Evolutionary conservation across 225 moss, liverwort and hornwort species (phyloP), one percentile per base, ranked within the genome.

Genomic region (Pseudisothecium myosuroides): DNA sequence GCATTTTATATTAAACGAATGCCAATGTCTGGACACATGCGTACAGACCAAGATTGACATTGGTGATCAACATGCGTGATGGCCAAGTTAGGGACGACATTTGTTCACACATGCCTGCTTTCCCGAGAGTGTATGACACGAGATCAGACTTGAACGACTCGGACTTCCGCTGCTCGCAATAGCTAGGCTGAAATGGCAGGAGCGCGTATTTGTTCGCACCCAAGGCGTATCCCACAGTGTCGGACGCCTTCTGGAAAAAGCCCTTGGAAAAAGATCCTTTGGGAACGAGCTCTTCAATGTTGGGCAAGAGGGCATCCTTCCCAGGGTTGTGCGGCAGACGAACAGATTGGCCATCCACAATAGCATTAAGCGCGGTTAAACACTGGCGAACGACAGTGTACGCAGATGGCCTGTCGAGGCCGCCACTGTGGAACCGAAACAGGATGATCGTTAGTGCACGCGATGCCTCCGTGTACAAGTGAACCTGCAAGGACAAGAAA

Each of bases 221-320:
- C 76, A 96, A 89, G 24, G 96, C 96, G 59, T 99, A 97, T 14
- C 94, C 93, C 20, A 99, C 94, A 2, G 96, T 97, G 88, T 97
- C 96, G 22, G 95, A 82, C 16, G 95, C 99, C 88, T 96, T 99
- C 90, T 98, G 98, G 64, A 99, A 91, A 27, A 97, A 90, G 10
- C 90, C 90, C 88, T 96, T 97, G 73, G 92, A 91, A 5, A 93
- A 79, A 88, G 95, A 96, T 1, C 96, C 95, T 86, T 96, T 96
- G 27, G 98, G 98, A 34, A 96, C 87, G 7, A 96, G 73, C 1
- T 99, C 97, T 84, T 99, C 99, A 11, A 99, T 78, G 6, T 92
- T 39, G 3, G 97, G 96, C 82, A 97, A 87, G 39, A 95, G 54
- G 28, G 89, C 73, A 31, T 92, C 90, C 86, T 93, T 96, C 14